Evolutionary conservation across 176 grass and related monocot genomes (phyloP).

Genomic region (Rhynchospora breviuscula): DNA sequence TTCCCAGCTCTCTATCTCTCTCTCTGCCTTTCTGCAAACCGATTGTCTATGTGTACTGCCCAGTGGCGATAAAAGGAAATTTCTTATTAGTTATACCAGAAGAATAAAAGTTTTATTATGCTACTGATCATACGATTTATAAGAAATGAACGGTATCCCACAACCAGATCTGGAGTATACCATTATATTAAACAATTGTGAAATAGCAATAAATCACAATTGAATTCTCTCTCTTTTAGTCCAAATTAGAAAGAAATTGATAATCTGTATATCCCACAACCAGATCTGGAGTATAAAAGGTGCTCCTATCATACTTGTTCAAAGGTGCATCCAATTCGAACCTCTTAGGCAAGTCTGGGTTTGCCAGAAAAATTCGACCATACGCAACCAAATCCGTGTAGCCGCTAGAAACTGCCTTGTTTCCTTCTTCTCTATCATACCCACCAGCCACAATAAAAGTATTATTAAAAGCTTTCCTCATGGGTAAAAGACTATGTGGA

Average conservation of each 20-base stretch:
- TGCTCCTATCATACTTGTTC: constrained; percentile 23
- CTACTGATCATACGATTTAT: no score
- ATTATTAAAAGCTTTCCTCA: constrained; percentile 24
- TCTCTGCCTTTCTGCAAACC: no score
- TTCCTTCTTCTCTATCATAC: constrained; percentile 23
- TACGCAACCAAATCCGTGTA: constrained; percentile 29
- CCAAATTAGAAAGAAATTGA: constrained; percentile 6
- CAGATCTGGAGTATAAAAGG: constrained; percentile 21
- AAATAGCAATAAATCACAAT: no score
- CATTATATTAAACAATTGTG: not conserved
- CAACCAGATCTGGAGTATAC: no score
- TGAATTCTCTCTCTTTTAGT: not conserved
- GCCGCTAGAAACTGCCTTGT: not conserved
- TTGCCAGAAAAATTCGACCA: constrained; percentile 25
- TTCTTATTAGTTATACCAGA: no score
- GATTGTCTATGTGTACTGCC: no score
- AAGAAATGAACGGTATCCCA: no score
- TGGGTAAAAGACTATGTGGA: constrained; percentile 7
- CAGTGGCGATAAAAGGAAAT: no score
- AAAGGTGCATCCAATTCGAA: constrained; percentile 24
- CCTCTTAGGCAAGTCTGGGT: constrained; percentile 30
- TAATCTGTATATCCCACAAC: constrained; percentile 31
- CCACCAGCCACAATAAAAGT: constrained; percentile 23
- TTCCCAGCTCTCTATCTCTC: no score
- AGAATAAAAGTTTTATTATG: no score